Evolutionary conservation across 2,329 filamentous ascomycete genomes (phyloP).

Genomic region (Epichloe hybrida): DNA sequence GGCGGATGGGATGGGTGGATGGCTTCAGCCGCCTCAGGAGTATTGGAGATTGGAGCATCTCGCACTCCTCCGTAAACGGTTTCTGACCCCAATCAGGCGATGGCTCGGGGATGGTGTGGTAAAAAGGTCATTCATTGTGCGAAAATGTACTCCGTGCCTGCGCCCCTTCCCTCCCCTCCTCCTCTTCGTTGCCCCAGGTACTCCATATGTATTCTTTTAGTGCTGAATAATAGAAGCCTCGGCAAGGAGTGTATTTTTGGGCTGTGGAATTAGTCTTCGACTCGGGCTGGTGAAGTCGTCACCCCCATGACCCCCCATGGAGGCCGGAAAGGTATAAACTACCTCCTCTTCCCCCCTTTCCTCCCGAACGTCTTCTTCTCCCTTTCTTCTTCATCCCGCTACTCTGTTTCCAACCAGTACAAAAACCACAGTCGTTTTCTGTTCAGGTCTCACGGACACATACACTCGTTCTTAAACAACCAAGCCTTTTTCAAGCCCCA

Average conservation of each 20-base stretch:
- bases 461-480: conserved; percentile 7
- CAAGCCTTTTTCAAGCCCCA: background rate
- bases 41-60: too few species aligned
- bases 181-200: background rate
- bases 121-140: background rate
- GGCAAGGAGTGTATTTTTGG: background rate
- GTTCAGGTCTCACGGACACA: conserved; percentile 1
- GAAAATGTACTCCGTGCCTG: background rate
- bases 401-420: background rate
- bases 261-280: background rate
- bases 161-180: background rate
- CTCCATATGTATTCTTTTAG: background rate
- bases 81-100: background rate
- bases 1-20: too few species aligned
- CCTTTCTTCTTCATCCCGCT: background rate
- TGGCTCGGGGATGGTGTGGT: background rate
- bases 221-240: background rate
- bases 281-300: conserved; percentile 1
- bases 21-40: too few species aligned
- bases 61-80: background rate
- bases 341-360: background rate
- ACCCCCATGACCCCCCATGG: background rate
- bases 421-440: conserved; percentile 1
- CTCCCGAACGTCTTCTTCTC: background rate
- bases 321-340: conserved; percentile 3